Evolutionary conservation across 768 basidiomycete species (phyloP).

Genomic region (Boletus rubescentipes): DNA sequence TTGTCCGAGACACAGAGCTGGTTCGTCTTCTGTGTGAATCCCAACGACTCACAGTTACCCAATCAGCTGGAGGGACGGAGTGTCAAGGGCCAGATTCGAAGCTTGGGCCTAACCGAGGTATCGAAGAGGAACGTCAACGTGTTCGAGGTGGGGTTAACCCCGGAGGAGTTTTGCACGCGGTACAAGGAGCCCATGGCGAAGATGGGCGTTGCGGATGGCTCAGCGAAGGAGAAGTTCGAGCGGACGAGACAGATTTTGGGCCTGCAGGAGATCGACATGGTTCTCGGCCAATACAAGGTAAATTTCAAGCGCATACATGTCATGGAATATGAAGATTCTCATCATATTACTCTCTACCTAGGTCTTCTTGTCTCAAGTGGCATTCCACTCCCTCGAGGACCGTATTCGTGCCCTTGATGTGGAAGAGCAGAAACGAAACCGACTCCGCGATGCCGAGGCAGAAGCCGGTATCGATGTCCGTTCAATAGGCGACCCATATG

Average conservation of each 20-base stretch:
- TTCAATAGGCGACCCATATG: no score
- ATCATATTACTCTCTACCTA: conserved; percentile 30
- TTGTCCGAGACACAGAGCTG: no score
- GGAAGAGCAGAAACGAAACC: conserved; percentile 85
- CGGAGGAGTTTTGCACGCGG: conserved; percentile 81
- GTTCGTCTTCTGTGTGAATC: no score
- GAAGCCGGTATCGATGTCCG: conserved; percentile 65
- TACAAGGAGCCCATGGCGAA: conserved; percentile 68
- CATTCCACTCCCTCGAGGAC: conserved; percentile 92
- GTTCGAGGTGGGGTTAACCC: conserved; percentile 84
- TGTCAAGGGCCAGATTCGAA: no score
- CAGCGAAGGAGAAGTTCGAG: conserved; percentile 57
- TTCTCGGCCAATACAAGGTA: conserved; percentile 84
- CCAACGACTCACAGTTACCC: no score
- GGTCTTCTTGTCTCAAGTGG: conserved; percentile 85
- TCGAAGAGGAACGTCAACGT: conserved; percentile 61
- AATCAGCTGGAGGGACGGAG: no score
- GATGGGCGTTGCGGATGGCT: conserved; percentile 58
- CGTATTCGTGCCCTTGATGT: conserved; percentile 77
- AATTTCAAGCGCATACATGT: not conserved
- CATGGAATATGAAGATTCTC: not conserved
- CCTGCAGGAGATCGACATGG: conserved; percentile 69
- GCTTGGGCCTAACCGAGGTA: conserved; percentile 76
- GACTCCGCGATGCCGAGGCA: conserved; percentile 71
- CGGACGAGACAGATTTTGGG: conserved; percentile 56